Conservation (phyloP, 345 rosid species). For the Rhodamnia argentea region DNA sequence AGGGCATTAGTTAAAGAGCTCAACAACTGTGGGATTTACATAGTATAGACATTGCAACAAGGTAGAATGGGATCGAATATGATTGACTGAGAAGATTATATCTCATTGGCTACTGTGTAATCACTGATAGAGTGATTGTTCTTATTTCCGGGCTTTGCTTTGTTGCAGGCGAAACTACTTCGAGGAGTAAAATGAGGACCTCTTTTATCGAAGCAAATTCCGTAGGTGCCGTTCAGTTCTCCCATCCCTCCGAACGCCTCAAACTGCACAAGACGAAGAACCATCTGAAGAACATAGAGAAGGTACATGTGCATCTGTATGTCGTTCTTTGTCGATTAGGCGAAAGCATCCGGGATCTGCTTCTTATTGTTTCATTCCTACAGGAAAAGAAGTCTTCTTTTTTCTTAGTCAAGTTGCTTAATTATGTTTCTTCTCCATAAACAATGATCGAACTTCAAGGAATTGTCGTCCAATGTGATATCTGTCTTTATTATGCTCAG, state of each 20-base stretch:
- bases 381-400: not conserved
- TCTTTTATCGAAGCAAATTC: conserved; percentile 11
- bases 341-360: not conserved
- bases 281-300: not conserved
- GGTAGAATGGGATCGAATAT: not conserved
- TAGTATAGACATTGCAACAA: not conserved
- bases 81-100: not conserved
- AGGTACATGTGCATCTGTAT: conserved; percentile 7
- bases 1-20: not conserved
- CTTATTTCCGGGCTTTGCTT: not conserved
- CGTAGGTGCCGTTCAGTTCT: not conserved
- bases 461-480: not conserved
- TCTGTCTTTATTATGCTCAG: conserved; percentile 5
- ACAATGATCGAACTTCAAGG: not conserved
- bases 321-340: not conserved
- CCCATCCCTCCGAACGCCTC: not conserved
- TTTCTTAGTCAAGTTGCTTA: not conserved
- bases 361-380: not conserved
- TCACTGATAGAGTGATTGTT: not conserved
- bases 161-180: conserved; percentile 9
- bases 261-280: not conserved
- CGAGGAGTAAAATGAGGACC: not conserved
- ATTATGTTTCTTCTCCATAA: not conserved
- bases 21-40: not conserved
- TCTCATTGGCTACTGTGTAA: not conserved